Conservation (phyloP, 805 yeast genomes). For the Candida berthetii region DNA sequence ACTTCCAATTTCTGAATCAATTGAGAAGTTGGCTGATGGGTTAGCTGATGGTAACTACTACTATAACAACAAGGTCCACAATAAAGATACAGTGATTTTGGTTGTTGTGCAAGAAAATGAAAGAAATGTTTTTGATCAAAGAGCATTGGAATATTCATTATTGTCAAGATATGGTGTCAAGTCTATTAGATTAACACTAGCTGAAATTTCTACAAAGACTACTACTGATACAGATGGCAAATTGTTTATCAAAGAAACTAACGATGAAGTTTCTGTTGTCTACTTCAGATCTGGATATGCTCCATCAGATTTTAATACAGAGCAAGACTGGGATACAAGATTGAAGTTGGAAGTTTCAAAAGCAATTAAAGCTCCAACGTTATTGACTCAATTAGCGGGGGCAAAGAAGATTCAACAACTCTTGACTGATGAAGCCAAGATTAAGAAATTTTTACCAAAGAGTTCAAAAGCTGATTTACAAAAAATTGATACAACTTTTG, state of each 20-base stretch:
- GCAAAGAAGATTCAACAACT: constrained; percentile 92
- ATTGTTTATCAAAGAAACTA: constrained; percentile 45
- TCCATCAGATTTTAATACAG: constrained; percentile 69
- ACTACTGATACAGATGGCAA: constrained; percentile 30
- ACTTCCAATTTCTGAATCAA: constrained; percentile 67
- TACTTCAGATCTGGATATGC: constrained; percentile 89
- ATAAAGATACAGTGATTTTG: constrained; percentile 48
- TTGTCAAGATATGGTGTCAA: constrained; percentile 48
- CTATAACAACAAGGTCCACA: constrained; percentile 33
- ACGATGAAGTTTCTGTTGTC: constrained; percentile 77
- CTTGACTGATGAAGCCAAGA: constrained; percentile 47
- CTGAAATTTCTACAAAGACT: constrained; percentile 43
- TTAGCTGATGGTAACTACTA: constrained; percentile 57
- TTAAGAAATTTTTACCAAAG: constrained; percentile 41
- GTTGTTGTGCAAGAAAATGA: constrained; percentile 83
- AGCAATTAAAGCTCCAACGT: constrained; percentile 90
- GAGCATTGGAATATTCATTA: constrained; percentile 70
- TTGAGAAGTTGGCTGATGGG: constrained; percentile 56
- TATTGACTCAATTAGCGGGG: constrained; percentile 87
- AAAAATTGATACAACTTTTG: constrained; percentile 56
- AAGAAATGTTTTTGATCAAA: constrained; percentile 88
- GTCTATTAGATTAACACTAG: constrained; percentile 62
- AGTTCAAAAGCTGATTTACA: constrained; percentile 19
- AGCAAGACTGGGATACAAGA: constrained; percentile 75
- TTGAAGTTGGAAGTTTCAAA: constrained; percentile 60